Base-by-base conservation (phyloP, 2,329 filamentous ascomycete species). In the Hymenoscyphus albidus region DNA sequence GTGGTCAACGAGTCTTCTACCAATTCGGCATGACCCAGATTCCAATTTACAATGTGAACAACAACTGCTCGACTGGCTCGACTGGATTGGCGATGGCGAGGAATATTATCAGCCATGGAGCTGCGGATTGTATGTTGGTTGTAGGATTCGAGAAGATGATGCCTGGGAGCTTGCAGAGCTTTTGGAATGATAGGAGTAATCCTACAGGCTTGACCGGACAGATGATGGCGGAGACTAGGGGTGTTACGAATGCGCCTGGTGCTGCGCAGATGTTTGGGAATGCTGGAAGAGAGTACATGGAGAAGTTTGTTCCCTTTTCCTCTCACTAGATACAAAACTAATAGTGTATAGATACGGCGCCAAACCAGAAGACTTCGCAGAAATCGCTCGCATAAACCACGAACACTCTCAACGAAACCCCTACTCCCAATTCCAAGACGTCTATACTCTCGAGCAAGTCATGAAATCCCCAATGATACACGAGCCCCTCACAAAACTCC, bases 141-240 rank as follows among this genome's bases (percentile, higher is more conserved):
- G 87, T 98, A 22, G 95, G 94, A 3, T 98, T 98, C 73, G 95
- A 98, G 83, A 97, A 97, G 86, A 98, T 98, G 94, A 93, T 89
- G 80, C 89, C 90, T 0, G 94, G 94, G n/a, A 91, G 88, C 71
- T 81, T 98, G 70, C 88, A 93, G 80, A 85, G 81, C 64, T 89
- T 91, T 80, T 98, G 91, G 80, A 88, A 93, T 71, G 94, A 98
- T 76, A 85, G 94, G 32, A 85, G 88, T 70, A 93, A 90, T 74
- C 93, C 94, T 2, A 89, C 86, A 0, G 89, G 87, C 48, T 91
- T 89, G 3, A 85, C 88, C 0, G 81, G 81, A 58, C 81, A 84
- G 76, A 93, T 97, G 85, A 94, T 97, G 91, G 86, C 84, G 63
- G 87, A 87, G 73, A 97, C 93, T 0, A 81, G 92, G 61, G 93